Conservation (phyloP, 2,329 filamentous ascomycete genomes). For the Claviceps fusiformis region DNA sequence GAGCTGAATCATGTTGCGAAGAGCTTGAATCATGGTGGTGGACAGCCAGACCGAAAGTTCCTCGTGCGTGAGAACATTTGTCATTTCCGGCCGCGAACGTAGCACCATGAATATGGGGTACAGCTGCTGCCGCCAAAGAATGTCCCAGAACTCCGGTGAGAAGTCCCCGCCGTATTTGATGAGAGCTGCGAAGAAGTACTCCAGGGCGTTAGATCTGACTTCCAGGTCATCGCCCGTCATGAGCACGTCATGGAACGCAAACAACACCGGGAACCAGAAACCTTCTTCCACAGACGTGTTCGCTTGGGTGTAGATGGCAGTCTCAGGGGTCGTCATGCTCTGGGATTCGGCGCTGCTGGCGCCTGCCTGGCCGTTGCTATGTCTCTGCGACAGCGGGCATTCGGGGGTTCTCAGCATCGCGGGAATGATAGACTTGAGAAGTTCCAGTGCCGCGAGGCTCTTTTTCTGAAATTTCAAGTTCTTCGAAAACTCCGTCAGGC, state of each 20-base stretch:
- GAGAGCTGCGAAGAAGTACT: constrained; percentile 92
- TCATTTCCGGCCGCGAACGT: constrained; percentile 91
- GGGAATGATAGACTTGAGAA: constrained; percentile 82
- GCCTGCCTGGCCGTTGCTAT: constrained; percentile 15
- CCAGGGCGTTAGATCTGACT: constrained; percentile 78
- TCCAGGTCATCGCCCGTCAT: constrained; percentile 99
- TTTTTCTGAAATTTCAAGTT: constrained; percentile 99
- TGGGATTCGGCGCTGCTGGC: constrained; percentile 31
- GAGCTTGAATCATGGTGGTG: constrained; percentile 96
- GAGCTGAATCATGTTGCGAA: constrained; percentile 95
- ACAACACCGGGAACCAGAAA: constrained; percentile 96
- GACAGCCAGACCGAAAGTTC: constrained; percentile 97
- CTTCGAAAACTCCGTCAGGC: constrained; percentile 96
- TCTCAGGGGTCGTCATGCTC: constrained; percentile 25
- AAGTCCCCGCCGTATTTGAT: constrained; percentile 85
- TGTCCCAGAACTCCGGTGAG: constrained; percentile 93
- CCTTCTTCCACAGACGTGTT: constrained; percentile 90
- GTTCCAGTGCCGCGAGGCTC: constrained; percentile 88
- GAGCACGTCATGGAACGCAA: constrained; percentile 95
- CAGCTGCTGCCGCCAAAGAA: constrained; percentile 88
- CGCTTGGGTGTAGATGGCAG: constrained; percentile 27
- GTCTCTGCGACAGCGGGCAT: constrained; percentile 68
- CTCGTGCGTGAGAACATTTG: constrained; percentile 87
- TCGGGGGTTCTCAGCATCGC: constrained; percentile 94
- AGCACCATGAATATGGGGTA: constrained; percentile 98